A percentile compares a stretch with the other conserved stretches of the same genome.
Evolutionary conservation across 2,329 filamentous ascomycete genomes (phyloP).

Genomic region (Ampelomyces quisqualis): DNA sequence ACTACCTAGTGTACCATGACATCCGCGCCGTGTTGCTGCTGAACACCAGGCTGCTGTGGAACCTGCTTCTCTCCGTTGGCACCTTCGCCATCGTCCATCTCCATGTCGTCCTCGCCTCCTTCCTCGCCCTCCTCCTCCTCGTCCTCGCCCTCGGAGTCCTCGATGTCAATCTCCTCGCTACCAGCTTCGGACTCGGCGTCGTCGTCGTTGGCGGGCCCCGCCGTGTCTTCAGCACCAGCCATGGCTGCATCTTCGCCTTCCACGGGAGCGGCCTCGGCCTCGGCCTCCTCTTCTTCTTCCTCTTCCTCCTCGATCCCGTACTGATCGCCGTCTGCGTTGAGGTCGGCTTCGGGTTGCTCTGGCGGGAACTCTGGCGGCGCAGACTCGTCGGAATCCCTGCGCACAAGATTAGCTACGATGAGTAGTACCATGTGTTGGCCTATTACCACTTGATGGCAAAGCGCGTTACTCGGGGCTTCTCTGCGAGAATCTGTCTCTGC

Average conservation of each 20-base stretch:
- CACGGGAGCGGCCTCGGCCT: slow-evolving; percentile 52
- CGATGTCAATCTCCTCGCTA: slow-evolving; percentile 76
- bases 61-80: slow-evolving; percentile 39
- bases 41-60: slow-evolving; percentile 27
- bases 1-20: slow-evolving; percentile 45
- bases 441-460: slow-evolving; percentile 97
- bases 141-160: slow-evolving; percentile 71
- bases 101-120: slow-evolving; percentile 56
- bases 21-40: slow-evolving; percentile 33
- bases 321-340: slow-evolving; percentile 75
- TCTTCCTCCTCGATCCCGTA: slow-evolving; percentile 86
- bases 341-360: slow-evolving; percentile 94
- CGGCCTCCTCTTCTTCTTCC: slow-evolving; percentile 68
- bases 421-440: too few species aligned
- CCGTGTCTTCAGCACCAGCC: slow-evolving; percentile 65
- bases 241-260: slow-evolving; percentile 71
- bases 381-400: slow-evolving; percentile 96
- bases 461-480: slow-evolving; percentile 95
- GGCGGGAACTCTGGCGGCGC: slow-evolving; percentile 95
- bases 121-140: slow-evolving; percentile 66
- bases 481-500: slow-evolving; percentile 85
- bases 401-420: too few species aligned
- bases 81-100: slow-evolving; percentile 57
- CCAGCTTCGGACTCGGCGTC: slow-evolving; percentile 71
- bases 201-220: slow-evolving; percentile 58